Evolutionary conservation across 441 rosid species (phyloP).

Genomic region (Pelargonium fulgidum): DNA sequence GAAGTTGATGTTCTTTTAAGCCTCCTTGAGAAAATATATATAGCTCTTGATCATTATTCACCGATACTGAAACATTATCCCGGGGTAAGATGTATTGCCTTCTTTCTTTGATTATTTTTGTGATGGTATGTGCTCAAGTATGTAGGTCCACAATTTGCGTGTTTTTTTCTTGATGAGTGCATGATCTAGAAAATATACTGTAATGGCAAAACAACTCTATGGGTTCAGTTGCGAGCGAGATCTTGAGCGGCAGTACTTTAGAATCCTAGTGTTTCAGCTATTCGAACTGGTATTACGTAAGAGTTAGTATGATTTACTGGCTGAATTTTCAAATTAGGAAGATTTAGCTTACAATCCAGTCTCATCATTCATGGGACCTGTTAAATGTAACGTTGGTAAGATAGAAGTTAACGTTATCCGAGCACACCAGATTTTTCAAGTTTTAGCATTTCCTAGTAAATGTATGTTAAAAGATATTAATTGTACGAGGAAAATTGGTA

Average conservation of each 20-base stretch:
- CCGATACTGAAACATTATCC: slow-evolving; percentile 83
- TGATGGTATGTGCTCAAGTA: neutral
- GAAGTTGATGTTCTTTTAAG: slow-evolving; percentile 69
- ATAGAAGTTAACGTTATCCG: neutral
- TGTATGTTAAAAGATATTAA: too few relatives aligned
- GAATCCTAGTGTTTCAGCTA: neutral
- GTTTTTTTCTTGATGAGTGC: neutral
- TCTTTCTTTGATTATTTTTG: neutral
- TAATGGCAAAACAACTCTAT: neutral
- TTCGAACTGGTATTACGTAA: neutral
- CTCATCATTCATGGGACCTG: neutral
- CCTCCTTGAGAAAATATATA: slow-evolving; percentile 88
- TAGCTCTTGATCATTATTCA: slow-evolving; percentile 90
- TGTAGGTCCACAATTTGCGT: neutral
- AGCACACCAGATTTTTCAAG: too few relatives aligned
- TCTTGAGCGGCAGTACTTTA: neutral
- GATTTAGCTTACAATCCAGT: neutral
- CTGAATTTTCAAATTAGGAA: neutral
- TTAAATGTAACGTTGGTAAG: neutral
- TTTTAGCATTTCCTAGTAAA: too few relatives aligned
- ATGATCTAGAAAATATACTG: neutral
- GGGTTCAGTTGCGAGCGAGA: neutral
- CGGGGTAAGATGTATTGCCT: slow-evolving; percentile 50
- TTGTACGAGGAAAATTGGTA: too few relatives aligned
- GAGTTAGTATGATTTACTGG: neutral